A percentile compares a stretch with the other conserved stretches of the same genome.
phyloP scores from a whole-genome alignment of 2,329 filamentous ascomycete species.

The Xylaria sp. region DNA sequence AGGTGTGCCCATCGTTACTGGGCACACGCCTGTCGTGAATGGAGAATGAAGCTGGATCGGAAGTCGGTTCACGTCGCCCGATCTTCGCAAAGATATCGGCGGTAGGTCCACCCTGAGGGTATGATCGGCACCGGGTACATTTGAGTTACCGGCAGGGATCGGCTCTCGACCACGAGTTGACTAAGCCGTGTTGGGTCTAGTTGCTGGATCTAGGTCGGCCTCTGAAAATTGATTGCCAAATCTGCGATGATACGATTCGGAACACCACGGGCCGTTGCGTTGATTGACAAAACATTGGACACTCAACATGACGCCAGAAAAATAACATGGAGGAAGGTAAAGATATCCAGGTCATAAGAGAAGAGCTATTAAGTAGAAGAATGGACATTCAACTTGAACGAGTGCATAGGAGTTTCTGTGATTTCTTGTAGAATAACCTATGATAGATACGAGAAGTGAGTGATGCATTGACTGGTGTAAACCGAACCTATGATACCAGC shows the following conservation, averaged over 20 bases:
- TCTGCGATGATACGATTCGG: background rate
- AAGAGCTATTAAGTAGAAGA: too few relatives aligned
- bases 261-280: background rate
- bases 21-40: background rate
- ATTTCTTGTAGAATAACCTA: too few relatives aligned
- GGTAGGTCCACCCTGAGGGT: background rate
- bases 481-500: too few relatives aligned
- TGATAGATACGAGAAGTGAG: too few relatives aligned
- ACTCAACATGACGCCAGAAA: background rate
- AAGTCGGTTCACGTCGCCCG: background rate
- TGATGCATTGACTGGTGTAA: too few relatives aligned
- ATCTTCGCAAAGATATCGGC: background rate
- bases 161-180: background rate
- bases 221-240: background rate
- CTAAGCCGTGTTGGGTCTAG: background rate
- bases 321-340: too few relatives aligned
- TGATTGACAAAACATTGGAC: background rate
- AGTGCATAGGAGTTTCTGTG: too few relatives aligned
- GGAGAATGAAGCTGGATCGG: background rate
- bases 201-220: too few relatives aligned
- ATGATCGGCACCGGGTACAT: background rate
- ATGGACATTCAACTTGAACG: too few relatives aligned
- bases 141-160: background rate
- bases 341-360: too few relatives aligned
- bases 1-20: background rate